Percentiles rank a stretch among this genome's conserved stretches.
Conservation (phyloP, 768 basidiomycete genomes). For the Serpula lacrymans region DNA sequence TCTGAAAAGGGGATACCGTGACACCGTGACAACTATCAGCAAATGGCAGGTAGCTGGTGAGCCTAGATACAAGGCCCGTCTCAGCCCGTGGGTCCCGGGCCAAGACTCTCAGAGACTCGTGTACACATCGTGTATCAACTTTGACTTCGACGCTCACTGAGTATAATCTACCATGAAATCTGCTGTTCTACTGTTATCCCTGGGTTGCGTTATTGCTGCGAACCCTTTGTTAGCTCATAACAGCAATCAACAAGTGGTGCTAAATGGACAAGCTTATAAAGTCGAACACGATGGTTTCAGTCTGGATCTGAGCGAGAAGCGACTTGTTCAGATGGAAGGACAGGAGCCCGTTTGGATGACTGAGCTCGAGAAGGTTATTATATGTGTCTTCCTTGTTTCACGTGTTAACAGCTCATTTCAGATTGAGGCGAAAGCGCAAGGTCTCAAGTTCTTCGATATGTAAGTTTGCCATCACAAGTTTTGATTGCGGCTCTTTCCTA, state of each 20-base stretch:
- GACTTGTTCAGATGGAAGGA: conserved; percentile 75
- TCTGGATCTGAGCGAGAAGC: conserved; percentile 66
- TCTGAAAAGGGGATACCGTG: too few relatives aligned
- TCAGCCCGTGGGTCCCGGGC: too few relatives aligned
- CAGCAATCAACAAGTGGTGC: conserved; percentile 17
- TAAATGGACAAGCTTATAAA: conserved; percentile 25
- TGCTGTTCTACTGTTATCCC: neutral
- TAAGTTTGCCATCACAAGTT: conserved; percentile 29
- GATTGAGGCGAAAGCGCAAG: conserved; percentile 76
- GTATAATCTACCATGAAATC: conserved; percentile 1
- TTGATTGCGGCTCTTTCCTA: conserved; percentile 4
- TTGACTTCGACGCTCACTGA: too few relatives aligned
- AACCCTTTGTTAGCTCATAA: neutral
- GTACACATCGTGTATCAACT: too few relatives aligned
- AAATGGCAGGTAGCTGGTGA: too few relatives aligned
- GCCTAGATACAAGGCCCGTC: too few relatives aligned
- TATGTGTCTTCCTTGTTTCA: neutral
- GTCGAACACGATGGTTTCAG: conserved; percentile 47
- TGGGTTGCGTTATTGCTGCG: neutral
- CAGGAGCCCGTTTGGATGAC: conserved; percentile 75
- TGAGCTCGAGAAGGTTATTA: conserved; percentile 79
- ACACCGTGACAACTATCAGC: too few relatives aligned
- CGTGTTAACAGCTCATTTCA: conserved; percentile 24
- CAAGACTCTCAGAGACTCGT: too few relatives aligned
- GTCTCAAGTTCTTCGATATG: conserved; percentile 87